A percentile compares a stretch with the other conserved stretches of the same genome.
Conservation (phyloP, 2,329 filamentous ascomycete species). For the Fusarium secorum region DNA sequence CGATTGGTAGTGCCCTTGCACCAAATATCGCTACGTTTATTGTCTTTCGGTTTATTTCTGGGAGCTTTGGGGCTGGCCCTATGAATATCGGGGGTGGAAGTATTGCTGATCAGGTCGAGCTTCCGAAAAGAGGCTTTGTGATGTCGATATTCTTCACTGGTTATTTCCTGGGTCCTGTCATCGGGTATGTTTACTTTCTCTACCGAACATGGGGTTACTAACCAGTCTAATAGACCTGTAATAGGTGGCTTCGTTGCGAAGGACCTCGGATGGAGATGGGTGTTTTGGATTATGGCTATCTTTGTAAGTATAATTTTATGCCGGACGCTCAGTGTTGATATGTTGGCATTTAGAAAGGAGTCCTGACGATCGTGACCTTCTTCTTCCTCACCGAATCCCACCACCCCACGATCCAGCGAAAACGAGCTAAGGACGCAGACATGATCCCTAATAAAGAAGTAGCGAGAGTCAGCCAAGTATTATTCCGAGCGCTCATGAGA, state of each 20-base stretch:
- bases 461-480: neutral
- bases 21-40: neutral
- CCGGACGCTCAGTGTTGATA: neutral
- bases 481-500: neutral
- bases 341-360: neutral
- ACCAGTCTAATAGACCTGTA: neutral
- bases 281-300: slow-evolving; percentile 17
- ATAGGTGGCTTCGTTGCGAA: slow-evolving; percentile 9
- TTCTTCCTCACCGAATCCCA: slow-evolving; percentile 2
- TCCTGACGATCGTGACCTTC: neutral
- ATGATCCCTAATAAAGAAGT: rapidly evolving
- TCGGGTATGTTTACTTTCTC: neutral
- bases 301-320: neutral
- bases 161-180: neutral
- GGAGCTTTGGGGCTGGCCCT: slow-evolving; percentile 1
- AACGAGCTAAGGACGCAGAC: neutral
- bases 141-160: slow-evolving; percentile 21
- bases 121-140: neutral
- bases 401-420: neutral
- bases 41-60: slow-evolving; percentile 9
- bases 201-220: rapidly evolving
- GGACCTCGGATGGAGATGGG: slow-evolving; percentile 7
- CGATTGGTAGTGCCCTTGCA: neutral
- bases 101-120: neutral
- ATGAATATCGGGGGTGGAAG: slow-evolving; percentile 14